Evolutionary conservation across 2,329 filamentous ascomycete genomes (phyloP).

Genomic region (Cladosporium velox): DNA sequence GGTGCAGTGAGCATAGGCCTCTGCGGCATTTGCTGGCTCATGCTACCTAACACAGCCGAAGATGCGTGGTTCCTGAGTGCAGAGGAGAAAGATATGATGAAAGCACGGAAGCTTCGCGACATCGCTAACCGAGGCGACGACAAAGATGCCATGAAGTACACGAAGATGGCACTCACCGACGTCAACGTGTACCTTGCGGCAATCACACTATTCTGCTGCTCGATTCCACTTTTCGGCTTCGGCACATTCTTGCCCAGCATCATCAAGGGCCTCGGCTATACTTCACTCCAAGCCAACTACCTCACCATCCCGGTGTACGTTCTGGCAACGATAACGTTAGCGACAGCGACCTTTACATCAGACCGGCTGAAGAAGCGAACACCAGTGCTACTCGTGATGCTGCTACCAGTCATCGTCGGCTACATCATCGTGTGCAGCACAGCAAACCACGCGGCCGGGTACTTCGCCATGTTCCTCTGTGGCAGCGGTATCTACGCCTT

Average conservation of each 20-base stretch:
- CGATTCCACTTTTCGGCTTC: constrained; percentile 31
- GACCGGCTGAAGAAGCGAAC: constrained; percentile 35
- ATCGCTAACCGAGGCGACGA: constrained; percentile 35
- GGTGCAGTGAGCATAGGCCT: constrained; percentile 23
- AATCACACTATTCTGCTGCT: constrained; percentile 38
- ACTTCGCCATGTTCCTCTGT: constrained; percentile 36
- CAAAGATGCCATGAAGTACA: constrained; percentile 35
- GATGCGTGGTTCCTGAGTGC: constrained; percentile 34
- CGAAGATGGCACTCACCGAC: constrained; percentile 37
- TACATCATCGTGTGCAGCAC: constrained; percentile 40
- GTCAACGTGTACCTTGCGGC: constrained; percentile 36
- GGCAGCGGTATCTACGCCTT: constrained; percentile 49
- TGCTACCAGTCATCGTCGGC: constrained; percentile 36
- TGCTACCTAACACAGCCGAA: constrained; percentile 31
- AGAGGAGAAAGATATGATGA: constrained; percentile 31
- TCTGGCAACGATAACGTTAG: constrained; percentile 27
- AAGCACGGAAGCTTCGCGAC: constrained; percentile 35
- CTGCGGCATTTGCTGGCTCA: constrained; percentile 23
- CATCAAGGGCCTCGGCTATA: constrained; percentile 47
- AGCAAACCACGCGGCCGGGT: constrained; percentile 30
- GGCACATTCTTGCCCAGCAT: constrained; percentile 37
- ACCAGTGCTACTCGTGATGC: constrained; percentile 33
- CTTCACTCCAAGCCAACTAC: constrained; percentile 45
- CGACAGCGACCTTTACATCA: constrained; percentile 29
- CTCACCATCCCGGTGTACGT: constrained; percentile 50